Evolutionary conservation across 1,284 basidiomycete species (phyloP).

Genomic region (Puccinia hordei): DNA sequence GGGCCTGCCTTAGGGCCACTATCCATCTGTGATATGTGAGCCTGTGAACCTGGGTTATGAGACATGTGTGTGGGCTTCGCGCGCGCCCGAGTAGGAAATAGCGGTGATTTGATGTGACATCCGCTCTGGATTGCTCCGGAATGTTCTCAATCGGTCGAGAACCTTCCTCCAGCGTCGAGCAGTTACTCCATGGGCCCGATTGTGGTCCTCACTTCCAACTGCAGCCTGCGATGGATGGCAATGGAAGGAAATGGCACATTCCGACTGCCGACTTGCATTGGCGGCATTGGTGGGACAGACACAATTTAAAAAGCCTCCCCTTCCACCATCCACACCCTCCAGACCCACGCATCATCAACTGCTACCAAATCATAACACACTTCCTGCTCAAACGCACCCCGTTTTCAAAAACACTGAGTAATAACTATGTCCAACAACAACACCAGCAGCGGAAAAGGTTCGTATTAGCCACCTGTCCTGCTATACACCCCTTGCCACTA

Average conservation of each 20-base stretch:
- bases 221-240: background rate
- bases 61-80: too few species aligned
- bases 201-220: background rate
- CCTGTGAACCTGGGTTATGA: too few species aligned
- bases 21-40: too few species aligned
- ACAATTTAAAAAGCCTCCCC: background rate
- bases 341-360: background rate
- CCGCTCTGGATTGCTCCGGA: background rate
- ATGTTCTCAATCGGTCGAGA: slow-evolving; percentile 26
- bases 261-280: background rate
- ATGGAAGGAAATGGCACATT: slow-evolving; percentile 29
- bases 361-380: background rate
- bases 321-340: too few species aligned
- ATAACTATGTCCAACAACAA: background rate
- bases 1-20: too few species aligned
- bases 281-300: background rate
- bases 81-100: background rate
- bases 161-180: slow-evolving; percentile 1
- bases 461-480: too few species aligned
- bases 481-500: too few species aligned
- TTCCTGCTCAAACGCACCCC: background rate
- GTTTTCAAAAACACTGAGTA: background rate
- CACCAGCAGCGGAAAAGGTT: slow-evolving; percentile 16
- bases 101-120: background rate
- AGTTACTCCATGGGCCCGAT: background rate